phyloP scores from a whole-genome alignment of 2,329 filamentous ascomycete genomes.

The Thielaviopsis musarum region DNA sequence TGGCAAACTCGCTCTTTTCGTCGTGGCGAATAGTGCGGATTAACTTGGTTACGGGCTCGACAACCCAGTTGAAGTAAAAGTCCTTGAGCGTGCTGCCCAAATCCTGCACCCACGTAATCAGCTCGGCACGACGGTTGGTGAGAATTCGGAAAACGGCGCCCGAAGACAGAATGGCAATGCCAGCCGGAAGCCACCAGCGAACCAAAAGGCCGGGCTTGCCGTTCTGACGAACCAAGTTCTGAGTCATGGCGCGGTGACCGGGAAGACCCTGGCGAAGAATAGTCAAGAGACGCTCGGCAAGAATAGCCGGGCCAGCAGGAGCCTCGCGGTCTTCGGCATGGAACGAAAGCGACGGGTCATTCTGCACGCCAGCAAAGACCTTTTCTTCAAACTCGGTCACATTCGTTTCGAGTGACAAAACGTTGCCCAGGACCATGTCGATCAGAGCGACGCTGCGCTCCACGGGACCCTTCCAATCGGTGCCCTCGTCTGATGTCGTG shows the following conservation, averaged over 20 bases:
- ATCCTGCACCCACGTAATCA: conserved; percentile 64
- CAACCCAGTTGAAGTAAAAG: conserved; percentile 94
- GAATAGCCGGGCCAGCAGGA: conserved; percentile 34
- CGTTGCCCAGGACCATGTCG: conserved; percentile 64
- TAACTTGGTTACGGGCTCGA: conserved; percentile 68
- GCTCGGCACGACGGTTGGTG: conserved; percentile 56
- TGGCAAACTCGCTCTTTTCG: conserved; percentile 79
- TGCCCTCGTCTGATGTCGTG: conserved; percentile 21
- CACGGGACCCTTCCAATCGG: conserved; percentile 52
- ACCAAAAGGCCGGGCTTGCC: conserved; percentile 60
- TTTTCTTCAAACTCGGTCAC: conserved; percentile 48
- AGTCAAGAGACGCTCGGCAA: conserved; percentile 49
- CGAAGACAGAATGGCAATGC: conserved; percentile 58
- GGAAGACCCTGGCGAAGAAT: conserved; percentile 57
- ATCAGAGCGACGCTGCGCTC: conserved; percentile 71
- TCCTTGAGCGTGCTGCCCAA: conserved; percentile 65
- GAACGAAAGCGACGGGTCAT: conserved; percentile 40
- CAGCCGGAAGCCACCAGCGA: conserved; percentile 76
- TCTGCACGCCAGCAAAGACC: conserved; percentile 45
- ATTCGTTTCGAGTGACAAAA: conserved; percentile 45
- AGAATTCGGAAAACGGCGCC: conserved; percentile 72
- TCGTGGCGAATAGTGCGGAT: conserved; percentile 89
- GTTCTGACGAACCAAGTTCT: conserved; percentile 40
- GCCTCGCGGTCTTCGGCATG: conserved; percentile 30
- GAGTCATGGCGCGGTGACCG: conserved; percentile 42